Conservation (phyloP, 2,329 filamentous ascomycete genomes). For the Sordariomycetes sp. region DNA sequence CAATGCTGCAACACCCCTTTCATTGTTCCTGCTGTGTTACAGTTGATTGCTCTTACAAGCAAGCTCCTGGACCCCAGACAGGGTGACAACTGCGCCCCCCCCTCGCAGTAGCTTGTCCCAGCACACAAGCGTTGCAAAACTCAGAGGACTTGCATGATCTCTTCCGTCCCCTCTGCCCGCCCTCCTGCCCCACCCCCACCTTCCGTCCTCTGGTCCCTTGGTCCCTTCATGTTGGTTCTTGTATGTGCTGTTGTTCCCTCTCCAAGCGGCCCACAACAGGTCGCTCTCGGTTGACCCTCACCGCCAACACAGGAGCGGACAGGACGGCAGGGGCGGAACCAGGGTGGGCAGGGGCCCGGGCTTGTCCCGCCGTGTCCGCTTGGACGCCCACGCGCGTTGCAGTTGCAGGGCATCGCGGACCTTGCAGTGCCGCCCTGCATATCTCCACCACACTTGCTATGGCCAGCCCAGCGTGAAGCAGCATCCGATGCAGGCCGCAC, state of each 20-base stretch:
- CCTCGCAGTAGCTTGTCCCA: not conserved
- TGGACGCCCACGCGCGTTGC: not conserved
- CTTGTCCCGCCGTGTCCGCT: not conserved
- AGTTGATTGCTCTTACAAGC: not conserved
- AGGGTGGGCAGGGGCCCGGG: not conserved
- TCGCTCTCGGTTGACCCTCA: not conserved
- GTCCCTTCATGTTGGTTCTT: not conserved
- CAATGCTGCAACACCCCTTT: not conserved
- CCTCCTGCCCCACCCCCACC: not conserved
- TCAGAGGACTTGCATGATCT: not conserved
- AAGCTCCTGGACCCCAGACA: not conserved
- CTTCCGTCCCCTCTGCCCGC: not conserved
- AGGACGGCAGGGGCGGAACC: not conserved
- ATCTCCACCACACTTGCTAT: not conserved
- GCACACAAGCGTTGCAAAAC: not conserved
- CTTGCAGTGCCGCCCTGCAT: not conserved
- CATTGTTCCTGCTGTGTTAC: constrained; percentile 1
- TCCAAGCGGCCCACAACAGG: not conserved
- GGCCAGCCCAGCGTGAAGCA: not conserved
- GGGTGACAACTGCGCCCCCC: not conserved
- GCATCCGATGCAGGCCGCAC: not conserved
- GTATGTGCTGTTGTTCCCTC: not conserved
- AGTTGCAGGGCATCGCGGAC: not conserved
- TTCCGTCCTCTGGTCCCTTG: not conserved
- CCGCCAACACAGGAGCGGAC: not conserved